phyloP scores from a whole-genome alignment of 2,329 filamentous ascomycete genomes.

The Phaeosphaeriaceae sp. region DNA sequence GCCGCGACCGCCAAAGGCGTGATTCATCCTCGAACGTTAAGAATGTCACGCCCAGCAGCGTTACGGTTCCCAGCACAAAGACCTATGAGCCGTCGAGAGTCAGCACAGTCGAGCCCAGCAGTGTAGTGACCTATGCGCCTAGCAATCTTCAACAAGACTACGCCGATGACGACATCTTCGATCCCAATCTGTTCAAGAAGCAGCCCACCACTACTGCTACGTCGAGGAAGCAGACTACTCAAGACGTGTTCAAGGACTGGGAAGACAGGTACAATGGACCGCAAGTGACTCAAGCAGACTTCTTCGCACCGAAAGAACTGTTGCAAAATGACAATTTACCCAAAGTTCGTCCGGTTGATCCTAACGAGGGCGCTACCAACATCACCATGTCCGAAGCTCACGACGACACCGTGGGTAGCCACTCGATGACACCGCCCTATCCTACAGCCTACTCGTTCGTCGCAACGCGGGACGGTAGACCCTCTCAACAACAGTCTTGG shows the following conservation, averaged over 20 bases:
- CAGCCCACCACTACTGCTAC: slow-evolving; percentile 14
- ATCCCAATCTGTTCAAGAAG: slow-evolving; percentile 55
- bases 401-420: slow-evolving; percentile 41
- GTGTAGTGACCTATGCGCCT: slow-evolving; percentile 46
- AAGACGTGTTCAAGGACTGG: slow-evolving; percentile 52
- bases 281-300: slow-evolving; percentile 52
- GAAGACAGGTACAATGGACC: slow-evolving; percentile 51
- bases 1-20: slow-evolving; percentile 29
- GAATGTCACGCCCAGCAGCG: neutral
- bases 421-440: slow-evolving; percentile 43
- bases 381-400: slow-evolving; percentile 53
- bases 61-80: neutral
- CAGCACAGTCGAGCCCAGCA: slow-evolving; percentile 32
- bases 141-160: slow-evolving; percentile 43
- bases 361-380: slow-evolving; percentile 54
- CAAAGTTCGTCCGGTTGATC: slow-evolving; percentile 44
- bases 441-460: slow-evolving; percentile 47
- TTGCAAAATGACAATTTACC: slow-evolving; percentile 47
- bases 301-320: slow-evolving; percentile 56
- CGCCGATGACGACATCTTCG: slow-evolving; percentile 55
- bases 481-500: slow-evolving; percentile 43
- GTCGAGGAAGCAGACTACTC: slow-evolving; percentile 40
- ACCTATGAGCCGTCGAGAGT: slow-evolving; percentile 22
- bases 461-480: slow-evolving; percentile 50
- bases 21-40: slow-evolving; percentile 19